Evolutionary conservation across 2,329 filamentous ascomycete species (phyloP).

Genomic region (Penicillium sp.): DNA sequence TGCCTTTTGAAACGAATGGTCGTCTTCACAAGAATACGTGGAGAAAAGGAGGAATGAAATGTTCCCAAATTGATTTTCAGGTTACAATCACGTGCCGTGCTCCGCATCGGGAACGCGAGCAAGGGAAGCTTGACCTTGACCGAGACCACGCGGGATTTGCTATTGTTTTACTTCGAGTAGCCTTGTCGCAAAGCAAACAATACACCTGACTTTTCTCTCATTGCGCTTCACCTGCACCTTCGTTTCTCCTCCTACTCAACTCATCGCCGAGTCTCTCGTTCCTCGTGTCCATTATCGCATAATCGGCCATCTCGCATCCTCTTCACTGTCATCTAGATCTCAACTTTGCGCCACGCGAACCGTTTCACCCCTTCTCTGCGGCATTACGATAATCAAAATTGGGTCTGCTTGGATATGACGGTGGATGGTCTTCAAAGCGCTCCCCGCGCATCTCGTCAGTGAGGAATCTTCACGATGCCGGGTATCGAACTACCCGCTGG

Average conservation of each 20-base stretch:
- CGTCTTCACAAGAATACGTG: not conserved
- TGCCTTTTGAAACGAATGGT: not conserved
- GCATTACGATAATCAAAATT: slow-evolving; percentile 6
- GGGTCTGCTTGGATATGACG: slow-evolving; percentile 38
- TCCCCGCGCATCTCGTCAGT: slow-evolving; percentile 38
- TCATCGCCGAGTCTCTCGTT: not conserved
- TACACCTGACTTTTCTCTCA: not conserved
- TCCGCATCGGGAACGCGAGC: slow-evolving; percentile 26
- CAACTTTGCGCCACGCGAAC: not conserved
- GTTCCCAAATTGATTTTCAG: slow-evolving; percentile 20
- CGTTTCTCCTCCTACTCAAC: not conserved
- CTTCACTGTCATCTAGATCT: not conserved
- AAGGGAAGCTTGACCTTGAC: slow-evolving; percentile 12
- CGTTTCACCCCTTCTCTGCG: not conserved
- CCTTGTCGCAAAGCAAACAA: not conserved
- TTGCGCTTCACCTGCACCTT: not conserved
- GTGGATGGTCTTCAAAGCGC: slow-evolving; percentile 36
- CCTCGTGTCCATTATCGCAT: not conserved
- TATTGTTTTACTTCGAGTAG: not conserved
- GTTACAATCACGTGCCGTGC: slow-evolving; percentile 19
- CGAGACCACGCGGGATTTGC: not conserved
- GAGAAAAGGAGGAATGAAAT: slow-evolving; percentile 11
- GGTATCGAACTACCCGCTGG: slow-evolving; percentile 36
- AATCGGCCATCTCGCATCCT: not conserved
- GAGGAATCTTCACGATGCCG: slow-evolving; percentile 39